Evolutionary conservation across 176 grass and related monocot genomes (phyloP).

Genomic region (Aegilops sharonensis): DNA sequence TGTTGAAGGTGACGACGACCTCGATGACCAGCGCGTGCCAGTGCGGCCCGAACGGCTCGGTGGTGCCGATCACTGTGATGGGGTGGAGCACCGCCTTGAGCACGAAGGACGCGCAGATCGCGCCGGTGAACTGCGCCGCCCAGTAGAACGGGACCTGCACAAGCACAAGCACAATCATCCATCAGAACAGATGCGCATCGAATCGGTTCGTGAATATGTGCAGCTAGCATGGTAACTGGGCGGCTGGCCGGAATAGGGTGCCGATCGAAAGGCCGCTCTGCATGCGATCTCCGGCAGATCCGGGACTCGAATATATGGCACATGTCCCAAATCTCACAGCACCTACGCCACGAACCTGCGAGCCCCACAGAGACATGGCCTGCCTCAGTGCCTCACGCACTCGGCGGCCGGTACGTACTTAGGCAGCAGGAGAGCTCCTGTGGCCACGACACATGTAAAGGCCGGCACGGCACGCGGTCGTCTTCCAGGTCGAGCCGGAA

Average conservation of each 20-base stretch:
- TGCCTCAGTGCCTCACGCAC: neutral
- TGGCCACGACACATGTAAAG: neutral
- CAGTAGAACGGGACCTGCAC: constrained; percentile 95
- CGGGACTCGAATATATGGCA: constrained; percentile 27
- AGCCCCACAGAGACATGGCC: neutral
- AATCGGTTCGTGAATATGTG: constrained; percentile 43
- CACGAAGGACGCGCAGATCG: constrained; percentile 71
- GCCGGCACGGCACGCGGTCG: neutral
- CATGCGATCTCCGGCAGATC: neutral
- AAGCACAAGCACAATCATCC: neutral
- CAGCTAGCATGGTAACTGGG: neutral
- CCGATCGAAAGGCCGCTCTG: constrained; percentile 20
- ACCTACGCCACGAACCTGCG: neutral
- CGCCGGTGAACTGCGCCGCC: constrained; percentile 86
- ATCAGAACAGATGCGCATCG: constrained; percentile 22
- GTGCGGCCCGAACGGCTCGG: constrained; percentile 53
- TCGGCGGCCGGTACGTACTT: neutral
- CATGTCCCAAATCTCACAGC: neutral
- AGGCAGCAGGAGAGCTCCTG: neutral
- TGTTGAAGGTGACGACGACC: constrained; percentile 88
- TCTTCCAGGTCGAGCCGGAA: neutral
- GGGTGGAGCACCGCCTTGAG: constrained; percentile 79
- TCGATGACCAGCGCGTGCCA: constrained; percentile 76
- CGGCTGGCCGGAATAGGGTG: constrained; percentile 33
- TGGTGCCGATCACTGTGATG: constrained; percentile 58